Conservation (phyloP, 73 alveolate genomes). For the Symbiodinium natans region DNA sequence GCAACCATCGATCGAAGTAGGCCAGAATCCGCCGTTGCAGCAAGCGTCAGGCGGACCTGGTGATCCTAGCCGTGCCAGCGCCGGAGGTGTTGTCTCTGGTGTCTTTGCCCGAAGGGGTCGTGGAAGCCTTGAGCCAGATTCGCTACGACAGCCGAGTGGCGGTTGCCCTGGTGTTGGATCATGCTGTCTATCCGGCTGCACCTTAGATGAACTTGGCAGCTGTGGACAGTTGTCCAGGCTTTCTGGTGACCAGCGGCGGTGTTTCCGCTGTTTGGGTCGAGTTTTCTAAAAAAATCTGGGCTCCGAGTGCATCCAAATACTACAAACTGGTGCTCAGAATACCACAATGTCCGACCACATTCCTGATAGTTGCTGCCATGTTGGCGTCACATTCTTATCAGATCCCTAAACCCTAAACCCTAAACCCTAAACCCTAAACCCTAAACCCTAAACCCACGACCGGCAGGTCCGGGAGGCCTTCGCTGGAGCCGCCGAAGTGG, state of each 20-base stretch:
- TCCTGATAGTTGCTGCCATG: too few species aligned
- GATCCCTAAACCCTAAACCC: too few species aligned
- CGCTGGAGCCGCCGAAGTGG: slow-evolving; percentile 11
- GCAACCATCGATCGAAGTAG: neutral
- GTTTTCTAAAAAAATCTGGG: too few species aligned
- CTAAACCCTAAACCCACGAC: neutral
- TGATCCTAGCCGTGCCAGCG: slow-evolving; percentile 72
- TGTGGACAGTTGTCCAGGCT: too few species aligned
- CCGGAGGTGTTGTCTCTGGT: slow-evolving; percentile 24
- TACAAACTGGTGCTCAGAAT: too few species aligned
- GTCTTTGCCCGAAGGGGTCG: neutral
- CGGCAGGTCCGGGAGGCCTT: slow-evolving; percentile 10
- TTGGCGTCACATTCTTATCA: too few species aligned
- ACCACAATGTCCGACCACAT: too few species aligned
- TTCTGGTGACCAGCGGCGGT: too few species aligned
- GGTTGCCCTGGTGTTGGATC: slow-evolving; percentile 21
- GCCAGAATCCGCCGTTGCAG: neutral
- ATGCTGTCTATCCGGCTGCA: neutral
- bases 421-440: neutral
- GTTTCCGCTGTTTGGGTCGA: too few species aligned
- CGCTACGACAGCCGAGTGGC: slow-evolving; percentile 66
- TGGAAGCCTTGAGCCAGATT: neutral
- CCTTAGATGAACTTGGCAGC: too few species aligned
- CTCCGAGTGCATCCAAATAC: too few species aligned
- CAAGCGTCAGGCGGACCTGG: slow-evolving; percentile 69